Evolutionary conservation across 345 rosid genomes (phyloP).

Genomic region (Kernera saxatilis): DNA sequence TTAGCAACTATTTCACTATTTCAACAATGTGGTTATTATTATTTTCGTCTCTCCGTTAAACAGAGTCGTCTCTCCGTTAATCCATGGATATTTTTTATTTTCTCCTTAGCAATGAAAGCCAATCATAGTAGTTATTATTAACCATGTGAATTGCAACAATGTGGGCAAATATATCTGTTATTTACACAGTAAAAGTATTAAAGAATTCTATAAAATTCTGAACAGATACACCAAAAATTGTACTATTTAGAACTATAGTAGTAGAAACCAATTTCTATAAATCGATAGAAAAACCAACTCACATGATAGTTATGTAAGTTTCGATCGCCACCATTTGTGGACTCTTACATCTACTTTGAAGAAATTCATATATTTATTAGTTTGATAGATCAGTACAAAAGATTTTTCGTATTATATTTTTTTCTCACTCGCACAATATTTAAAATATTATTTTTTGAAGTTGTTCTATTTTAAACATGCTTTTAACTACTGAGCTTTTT

Average conservation of each 20-base stretch:
- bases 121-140: slow-evolving; percentile 4
- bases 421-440: too few species aligned
- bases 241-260: background rate
- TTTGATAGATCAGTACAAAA: too few species aligned
- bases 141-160: slow-evolving; percentile 2
- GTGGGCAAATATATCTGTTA: background rate
- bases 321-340: too few species aligned
- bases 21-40: too few species aligned
- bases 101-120: background rate
- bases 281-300: background rate
- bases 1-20: slow-evolving; percentile 5
- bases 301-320: background rate
- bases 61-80: background rate
- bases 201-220: background rate
- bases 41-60: background rate
- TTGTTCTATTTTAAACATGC: too few species aligned
- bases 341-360: too few species aligned
- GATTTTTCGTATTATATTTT: too few species aligned
- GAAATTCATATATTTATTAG: too few species aligned
- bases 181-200: slow-evolving; percentile 9
- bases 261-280: background rate
- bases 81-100: background rate
- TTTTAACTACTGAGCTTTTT: too few species aligned
- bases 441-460: too few species aligned
- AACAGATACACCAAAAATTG: background rate